Conservation (phyloP, 768 basidiomycete species). For the Collybiopsis confluens region DNA sequence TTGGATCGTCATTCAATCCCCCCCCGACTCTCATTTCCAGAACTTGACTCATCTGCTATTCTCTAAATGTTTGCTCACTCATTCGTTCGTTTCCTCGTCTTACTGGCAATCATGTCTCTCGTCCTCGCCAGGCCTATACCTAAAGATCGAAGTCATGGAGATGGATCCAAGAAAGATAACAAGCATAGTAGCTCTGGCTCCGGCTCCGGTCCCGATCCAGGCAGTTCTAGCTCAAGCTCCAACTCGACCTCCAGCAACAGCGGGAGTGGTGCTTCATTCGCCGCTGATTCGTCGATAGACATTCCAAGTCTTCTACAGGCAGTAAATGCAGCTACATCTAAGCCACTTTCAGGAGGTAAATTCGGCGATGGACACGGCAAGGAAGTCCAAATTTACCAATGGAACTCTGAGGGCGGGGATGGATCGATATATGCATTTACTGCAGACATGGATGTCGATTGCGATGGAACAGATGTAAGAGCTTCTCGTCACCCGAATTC, state of each 20-base stretch:
- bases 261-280: background rate
- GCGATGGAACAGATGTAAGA: constrained; percentile 20
- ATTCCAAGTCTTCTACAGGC: constrained; percentile 13
- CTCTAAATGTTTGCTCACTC: background rate
- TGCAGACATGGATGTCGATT: constrained; percentile 23
- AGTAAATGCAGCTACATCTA: constrained; percentile 12
- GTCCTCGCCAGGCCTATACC: background rate
- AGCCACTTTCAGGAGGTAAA: background rate
- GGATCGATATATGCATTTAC: constrained; percentile 18
- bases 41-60: background rate
- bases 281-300: constrained; percentile 1
- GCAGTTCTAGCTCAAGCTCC: background rate
- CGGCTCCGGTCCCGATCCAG: background rate
- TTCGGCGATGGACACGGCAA: constrained; percentile 12
- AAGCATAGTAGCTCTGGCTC: background rate
- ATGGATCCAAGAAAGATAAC: background rate
- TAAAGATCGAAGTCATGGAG: background rate
- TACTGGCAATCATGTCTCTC: background rate
- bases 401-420: constrained; percentile 11
- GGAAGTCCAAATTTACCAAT: constrained; percentile 15
- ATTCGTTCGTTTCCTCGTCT: background rate
- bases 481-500: too few relatives aligned
- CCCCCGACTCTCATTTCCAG: too few relatives aligned
- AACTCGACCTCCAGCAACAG: background rate
- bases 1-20: background rate